Base-by-base conservation (phyloP, 1,284 basidiomycete genomes). In the Volvariella surrecta region DNA sequence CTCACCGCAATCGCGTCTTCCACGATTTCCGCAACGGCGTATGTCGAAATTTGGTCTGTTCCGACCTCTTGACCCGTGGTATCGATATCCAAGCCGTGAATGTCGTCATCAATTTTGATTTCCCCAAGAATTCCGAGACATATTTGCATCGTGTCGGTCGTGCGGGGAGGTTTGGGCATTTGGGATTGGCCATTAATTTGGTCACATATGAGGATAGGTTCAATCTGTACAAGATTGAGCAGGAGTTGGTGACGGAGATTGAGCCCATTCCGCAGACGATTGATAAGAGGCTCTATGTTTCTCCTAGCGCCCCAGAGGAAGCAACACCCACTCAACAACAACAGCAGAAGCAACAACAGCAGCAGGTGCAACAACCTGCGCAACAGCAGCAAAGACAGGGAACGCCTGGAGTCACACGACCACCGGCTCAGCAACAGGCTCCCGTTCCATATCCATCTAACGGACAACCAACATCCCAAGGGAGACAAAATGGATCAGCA, bases 21-120 rank as follows among this genome's bases (percentile, higher is more conserved):
- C 96, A 99, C 70, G 95, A 99, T 66, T 99, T 99, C 80, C 85
- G 95, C 53, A 92, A 93, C 58, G 95, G 95, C 51, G 91, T 94
- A 45, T 98, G 94, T 71, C 86, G 95, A 54, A 99, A 98, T 68
- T 81, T 99, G 52, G 95, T 99, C 58, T 99, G 96, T 71, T 78
- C 78, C 51, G 93, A 99, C 69, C 79, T 99, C 49, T 81, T 99
- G 56, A 99, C 95, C 7, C 89, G 96, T 57, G 95, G 95, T 73
- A 99, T 99, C 66, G 96, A 98, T 66, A 98, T 99, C 61, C 94
- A 98, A 70, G 95, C 95, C 37, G 95, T 99, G 51, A 99, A 99
- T 64, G 95, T 98, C 57, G 95, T 99, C 58, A 98, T 99, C 76
- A 98, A 98, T 73, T 99, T 99, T 62, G 94, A 97, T 64, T 97